Evolutionary conservation across 495 filamentous ascomycete genomes (phyloP).

Genomic region (Tuber melanosporum): DNA sequence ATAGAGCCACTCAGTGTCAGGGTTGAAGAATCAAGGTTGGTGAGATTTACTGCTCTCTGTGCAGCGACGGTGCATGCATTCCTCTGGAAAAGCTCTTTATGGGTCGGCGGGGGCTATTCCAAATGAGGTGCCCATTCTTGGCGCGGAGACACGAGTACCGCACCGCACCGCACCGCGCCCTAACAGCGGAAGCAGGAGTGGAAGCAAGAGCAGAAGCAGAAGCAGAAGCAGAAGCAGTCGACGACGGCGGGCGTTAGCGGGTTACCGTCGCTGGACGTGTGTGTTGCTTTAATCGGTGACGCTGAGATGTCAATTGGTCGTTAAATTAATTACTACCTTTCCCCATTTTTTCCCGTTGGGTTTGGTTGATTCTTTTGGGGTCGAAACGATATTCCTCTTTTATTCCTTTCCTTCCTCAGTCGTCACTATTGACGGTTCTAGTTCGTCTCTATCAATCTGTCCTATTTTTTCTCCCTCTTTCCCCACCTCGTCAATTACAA

Average conservation of each 20-base stretch:
- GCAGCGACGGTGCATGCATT: too few species aligned
- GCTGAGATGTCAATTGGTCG: not conserved
- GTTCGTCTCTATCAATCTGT: slow-evolving; percentile 2
- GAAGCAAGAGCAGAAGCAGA: not conserved
- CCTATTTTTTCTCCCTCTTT: not conserved
- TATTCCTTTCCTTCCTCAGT: not conserved
- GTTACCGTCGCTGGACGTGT: not conserved
- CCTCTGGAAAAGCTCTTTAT: too few species aligned
- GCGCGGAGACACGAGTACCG: too few species aligned
- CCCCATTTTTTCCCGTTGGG: not conserved
- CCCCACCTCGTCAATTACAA: not conserved
- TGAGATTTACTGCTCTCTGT: too few species aligned
- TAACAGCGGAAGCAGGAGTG: not conserved
- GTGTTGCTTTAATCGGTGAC: not conserved
- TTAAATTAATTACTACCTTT: not conserved
- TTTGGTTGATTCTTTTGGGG: not conserved
- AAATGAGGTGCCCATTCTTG: too few species aligned
- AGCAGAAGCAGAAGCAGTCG: not conserved
- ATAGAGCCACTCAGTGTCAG: too few species aligned
- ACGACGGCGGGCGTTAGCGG: not conserved
- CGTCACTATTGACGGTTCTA: slow-evolving; percentile 1
- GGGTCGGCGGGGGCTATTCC: too few species aligned
- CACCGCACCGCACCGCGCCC: not conserved
- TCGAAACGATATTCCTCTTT: slow-evolving; percentile 4
- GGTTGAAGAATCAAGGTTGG: too few species aligned